phyloP scores from a whole-genome alignment of 306 rosid species.

The Nissolia schottii region DNA sequence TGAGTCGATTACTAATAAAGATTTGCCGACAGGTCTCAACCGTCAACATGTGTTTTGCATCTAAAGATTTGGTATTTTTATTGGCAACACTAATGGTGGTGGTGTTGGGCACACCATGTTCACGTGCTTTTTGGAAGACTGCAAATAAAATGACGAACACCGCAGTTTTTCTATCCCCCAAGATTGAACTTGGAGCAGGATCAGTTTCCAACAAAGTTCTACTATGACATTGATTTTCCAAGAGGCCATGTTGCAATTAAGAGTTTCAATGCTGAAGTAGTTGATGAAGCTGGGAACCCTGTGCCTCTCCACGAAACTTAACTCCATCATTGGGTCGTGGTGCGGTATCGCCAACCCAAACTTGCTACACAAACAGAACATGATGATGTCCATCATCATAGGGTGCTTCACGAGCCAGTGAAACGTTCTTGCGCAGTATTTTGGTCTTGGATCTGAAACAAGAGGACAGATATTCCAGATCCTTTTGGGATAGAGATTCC shows the following conservation, averaged over 20 bases:
- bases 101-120: slow-evolving; percentile 26
- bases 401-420: slow-evolving; percentile 8
- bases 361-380: neutral
- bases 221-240: slow-evolving; percentile 48
- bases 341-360: slow-evolving; percentile 9
- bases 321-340: slow-evolving; percentile 67
- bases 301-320: slow-evolving; percentile 70
- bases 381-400: slow-evolving; percentile 5
- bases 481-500: slow-evolving; percentile 75
- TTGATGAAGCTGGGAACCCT: slow-evolving; percentile 57
- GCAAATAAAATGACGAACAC: slow-evolving; percentile 40
- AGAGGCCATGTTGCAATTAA: slow-evolving; percentile 67
- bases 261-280: slow-evolving; percentile 59
- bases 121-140: slow-evolving; percentile 21
- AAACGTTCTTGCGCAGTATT: slow-evolving; percentile 35
- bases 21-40: slow-evolving; percentile 30
- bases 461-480: slow-evolving; percentile 49
- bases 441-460: slow-evolving; percentile 71
- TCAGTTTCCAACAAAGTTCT: slow-evolving; percentile 45
- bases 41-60: slow-evolving; percentile 27
- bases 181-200: slow-evolving; percentile 55
- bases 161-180: slow-evolving; percentile 49
- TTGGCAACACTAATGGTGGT: slow-evolving; percentile 25
- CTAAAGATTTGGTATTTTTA: slow-evolving; percentile 12
- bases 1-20: neutral